phyloP scores from a whole-genome alignment of 345 rosid genomes.

The Populus nigra region DNA sequence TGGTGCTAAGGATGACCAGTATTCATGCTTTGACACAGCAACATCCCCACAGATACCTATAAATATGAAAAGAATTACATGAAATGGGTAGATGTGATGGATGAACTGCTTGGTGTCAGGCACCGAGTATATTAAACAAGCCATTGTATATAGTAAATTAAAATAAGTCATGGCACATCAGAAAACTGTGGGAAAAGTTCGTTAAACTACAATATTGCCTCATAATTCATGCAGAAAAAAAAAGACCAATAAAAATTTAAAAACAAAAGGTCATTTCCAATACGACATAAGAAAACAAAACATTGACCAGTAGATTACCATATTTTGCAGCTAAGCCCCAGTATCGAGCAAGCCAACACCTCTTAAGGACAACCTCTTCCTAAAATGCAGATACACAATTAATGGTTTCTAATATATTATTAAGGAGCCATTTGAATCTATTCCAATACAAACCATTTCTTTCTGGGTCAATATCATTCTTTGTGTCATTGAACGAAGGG shows the following conservation, averaged over 20 bases:
- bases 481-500: constrained; percentile 34
- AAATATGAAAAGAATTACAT: constrained; percentile 16
- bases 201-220: neutral
- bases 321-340: constrained; percentile 91
- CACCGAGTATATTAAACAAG: neutral
- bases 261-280: neutral
- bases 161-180: neutral
- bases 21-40: constrained; percentile 74
- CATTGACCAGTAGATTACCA: constrained; percentile 41
- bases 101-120: neutral
- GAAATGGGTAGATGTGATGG: constrained; percentile 8
- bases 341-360: constrained; percentile 99
- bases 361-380: constrained; percentile 99
- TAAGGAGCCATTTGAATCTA: neutral
- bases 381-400: constrained; percentile 39
- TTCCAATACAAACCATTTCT: constrained; percentile 28
- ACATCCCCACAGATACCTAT: constrained; percentile 87
- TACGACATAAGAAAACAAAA: constrained; percentile 8
- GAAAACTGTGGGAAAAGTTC: neutral
- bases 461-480: constrained; percentile 36
- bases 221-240: constrained; percentile 5
- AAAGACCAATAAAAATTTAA: neutral
- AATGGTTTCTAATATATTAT: constrained; percentile 6
- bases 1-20: constrained; percentile 95
- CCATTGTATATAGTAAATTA: neutral